A percentile compares a stretch with the other conserved stretches of the same genome.
Evolutionary conservation across 1,284 basidiomycete species (phyloP).

Genomic region (Ceratobasidium papillatum): DNA sequence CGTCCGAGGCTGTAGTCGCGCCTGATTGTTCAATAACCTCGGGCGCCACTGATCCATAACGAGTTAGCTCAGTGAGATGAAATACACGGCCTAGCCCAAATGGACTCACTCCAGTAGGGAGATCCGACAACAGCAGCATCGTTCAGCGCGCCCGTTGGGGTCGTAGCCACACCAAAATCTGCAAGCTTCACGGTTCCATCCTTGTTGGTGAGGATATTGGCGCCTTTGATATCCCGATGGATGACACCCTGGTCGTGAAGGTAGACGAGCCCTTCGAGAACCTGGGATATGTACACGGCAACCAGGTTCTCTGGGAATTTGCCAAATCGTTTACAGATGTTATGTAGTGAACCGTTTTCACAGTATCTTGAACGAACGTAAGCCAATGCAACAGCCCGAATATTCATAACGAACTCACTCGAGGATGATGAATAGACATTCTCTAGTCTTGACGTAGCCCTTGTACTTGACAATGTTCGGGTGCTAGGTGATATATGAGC

Average conservation of each 20-base stretch:
- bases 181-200: conserved; percentile 96
- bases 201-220: conserved; percentile 98
- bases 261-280: conserved; percentile 89
- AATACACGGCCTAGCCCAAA: conserved; percentile 42
- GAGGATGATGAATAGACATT: conserved; percentile 95
- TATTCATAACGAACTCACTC: conserved; percentile 63
- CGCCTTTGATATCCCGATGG: conserved; percentile 98
- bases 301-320: conserved; percentile 98
- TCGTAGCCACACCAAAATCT: conserved; percentile 90
- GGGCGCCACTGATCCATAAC: conserved; percentile 77
- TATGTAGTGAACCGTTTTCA: conserved; percentile 96
- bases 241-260: conserved; percentile 98
- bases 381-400: neutral
- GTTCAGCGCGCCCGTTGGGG: conserved; percentile 71
- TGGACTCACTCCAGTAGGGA: conserved; percentile 90
- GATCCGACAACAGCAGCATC: conserved; percentile 94
- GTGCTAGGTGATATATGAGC: conserved; percentile 51
- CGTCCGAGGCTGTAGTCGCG: conserved; percentile 95
- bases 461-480: conserved; percentile 99
- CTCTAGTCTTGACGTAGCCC: conserved; percentile 93
- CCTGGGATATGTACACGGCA: conserved; percentile 93
- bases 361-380: conserved; percentile 71
- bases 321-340: conserved; percentile 95
- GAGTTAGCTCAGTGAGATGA: conserved; percentile 46
- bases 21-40: conserved; percentile 98